Evolutionary conservation across 208 protist species (phyloP), one percentile per base, ranked within the genome.

Genomic region (Leishmania turanica): DNA sequence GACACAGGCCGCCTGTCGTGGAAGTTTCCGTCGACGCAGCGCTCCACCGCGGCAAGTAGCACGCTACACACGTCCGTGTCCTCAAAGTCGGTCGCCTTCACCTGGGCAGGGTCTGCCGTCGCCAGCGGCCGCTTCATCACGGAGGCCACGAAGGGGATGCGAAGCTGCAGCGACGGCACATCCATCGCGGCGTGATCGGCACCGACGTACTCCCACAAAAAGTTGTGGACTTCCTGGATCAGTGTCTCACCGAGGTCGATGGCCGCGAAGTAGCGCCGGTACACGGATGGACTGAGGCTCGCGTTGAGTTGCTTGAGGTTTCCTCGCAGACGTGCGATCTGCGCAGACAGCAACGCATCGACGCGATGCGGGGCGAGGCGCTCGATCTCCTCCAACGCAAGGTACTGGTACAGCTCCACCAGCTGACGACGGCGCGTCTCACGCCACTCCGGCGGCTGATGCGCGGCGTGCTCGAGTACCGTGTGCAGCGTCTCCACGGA

Each of bases 401-500:
- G 82, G 79, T 89, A 65, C 86, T 96, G 93, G 86, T 97, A 97
- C 54, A 96, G 81, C 84, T 92, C 91, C 31, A 97, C 88, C 15
- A 97, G 89, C 85, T 96, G 92, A 31, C 89, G 91, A 4, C 94
- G 88, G 19, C 92, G 91, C n/a, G 89, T 88, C 85, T 97, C 94
- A 11, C 91, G 89, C 92, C 92, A 97, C 84, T 95, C 91, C 42
- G 84, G 78, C 19, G 92, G 89, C 86, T 91, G 93, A 21, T 87
- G 78, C 5, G 87, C 88, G 72, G 92, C 95, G 89, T 96, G 91
- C 75, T 96, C 92, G 31, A 92, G 82, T 56, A 98, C 92, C 9
- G 93, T 98, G 88, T 98, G 95, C 24, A 98, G 88, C 66, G 92
- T 96, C 84, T 98, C 93, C 17, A 94, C 90, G 5, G 86, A 81